phyloP scores from a whole-genome alignment of 108 stramenopile genomes.

The Bacterosira constricta region DNA sequence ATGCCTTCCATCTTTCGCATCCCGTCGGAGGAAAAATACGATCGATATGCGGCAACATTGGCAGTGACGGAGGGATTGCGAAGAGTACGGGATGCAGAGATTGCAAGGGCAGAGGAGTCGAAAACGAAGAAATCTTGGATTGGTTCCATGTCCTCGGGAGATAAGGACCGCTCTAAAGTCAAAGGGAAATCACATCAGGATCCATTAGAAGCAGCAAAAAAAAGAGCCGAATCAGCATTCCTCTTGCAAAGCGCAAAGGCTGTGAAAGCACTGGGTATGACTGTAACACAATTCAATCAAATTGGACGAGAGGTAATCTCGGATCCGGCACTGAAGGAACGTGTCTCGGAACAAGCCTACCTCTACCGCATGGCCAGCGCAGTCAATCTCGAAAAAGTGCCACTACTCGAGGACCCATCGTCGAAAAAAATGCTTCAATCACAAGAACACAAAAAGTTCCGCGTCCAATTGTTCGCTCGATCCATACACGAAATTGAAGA shows the following conservation, averaged over 20 bases:
- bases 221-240: conserved; percentile 46
- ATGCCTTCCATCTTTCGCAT: conserved; percentile 67
- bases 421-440: conserved; percentile 36
- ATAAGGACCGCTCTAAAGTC: neutral
- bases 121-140: neutral
- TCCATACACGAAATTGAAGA: conserved; percentile 69
- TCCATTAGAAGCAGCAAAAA: conserved; percentile 9
- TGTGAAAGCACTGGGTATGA: conserved; percentile 64
- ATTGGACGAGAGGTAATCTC: conserved; percentile 56
- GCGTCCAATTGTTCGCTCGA: conserved; percentile 65
- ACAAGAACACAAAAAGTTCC: conserved; percentile 36
- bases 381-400: conserved; percentile 59
- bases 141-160: too few relatives aligned
- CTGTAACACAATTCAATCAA: conserved; percentile 71
- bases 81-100: conserved; percentile 51
- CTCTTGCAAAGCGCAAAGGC: conserved; percentile 51
- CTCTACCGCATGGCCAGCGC: conserved; percentile 71
- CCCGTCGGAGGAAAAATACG: conserved; percentile 55
- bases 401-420: conserved; percentile 58
- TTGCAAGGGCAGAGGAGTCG: neutral
- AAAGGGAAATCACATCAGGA: neutral
- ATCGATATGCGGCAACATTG: conserved; percentile 66
- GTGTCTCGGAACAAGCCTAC: conserved; percentile 79
- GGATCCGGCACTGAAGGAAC: conserved; percentile 55
- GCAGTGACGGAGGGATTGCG: conserved; percentile 73